A percentile compares a stretch with the other conserved stretches of the same genome.
Conservation (phyloP, 306 rosid species). For the Prunus persica region DNA sequence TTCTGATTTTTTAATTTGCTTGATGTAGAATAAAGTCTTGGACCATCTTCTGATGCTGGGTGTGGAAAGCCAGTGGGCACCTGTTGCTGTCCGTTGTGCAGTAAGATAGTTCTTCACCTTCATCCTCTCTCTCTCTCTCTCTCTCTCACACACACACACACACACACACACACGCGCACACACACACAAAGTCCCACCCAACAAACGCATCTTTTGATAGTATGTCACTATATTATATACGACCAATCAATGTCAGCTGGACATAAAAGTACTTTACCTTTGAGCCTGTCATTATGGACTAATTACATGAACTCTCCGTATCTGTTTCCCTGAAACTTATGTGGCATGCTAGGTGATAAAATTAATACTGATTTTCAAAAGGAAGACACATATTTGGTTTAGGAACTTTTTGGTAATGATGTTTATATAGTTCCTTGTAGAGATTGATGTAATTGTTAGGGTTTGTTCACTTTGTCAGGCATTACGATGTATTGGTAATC, state of each 20-base stretch:
- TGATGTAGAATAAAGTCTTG: constrained; percentile 68
- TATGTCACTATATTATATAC: background rate
- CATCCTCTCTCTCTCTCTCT: background rate
- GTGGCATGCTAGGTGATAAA: background rate
- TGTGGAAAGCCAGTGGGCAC: constrained; percentile 96
- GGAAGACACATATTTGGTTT: background rate
- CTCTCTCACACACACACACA: background rate
- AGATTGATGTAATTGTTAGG: constrained; percentile 3
- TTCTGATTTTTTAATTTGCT: constrained; percentile 29
- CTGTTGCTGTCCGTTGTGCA: constrained; percentile 73
- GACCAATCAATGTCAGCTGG: background rate
- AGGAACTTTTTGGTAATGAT: background rate
- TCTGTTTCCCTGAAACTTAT: background rate
- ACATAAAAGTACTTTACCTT: background rate
- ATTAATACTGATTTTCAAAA: background rate
- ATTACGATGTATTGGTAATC: constrained; percentile 70
- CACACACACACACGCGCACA: background rate
- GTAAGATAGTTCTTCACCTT: constrained; percentile 38
- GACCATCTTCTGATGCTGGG: constrained; percentile 80
- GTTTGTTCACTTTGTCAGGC: constrained; percentile 51
- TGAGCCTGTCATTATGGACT: background rate
- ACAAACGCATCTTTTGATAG: background rate
- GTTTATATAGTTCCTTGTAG: background rate
- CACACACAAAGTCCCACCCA: background rate
- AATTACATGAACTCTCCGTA: background rate